Evolutionary conservation across 345 rosid species (phyloP), one percentile per base, ranked within the genome.

Genomic region (Arabidopsis thaliana): DNA sequence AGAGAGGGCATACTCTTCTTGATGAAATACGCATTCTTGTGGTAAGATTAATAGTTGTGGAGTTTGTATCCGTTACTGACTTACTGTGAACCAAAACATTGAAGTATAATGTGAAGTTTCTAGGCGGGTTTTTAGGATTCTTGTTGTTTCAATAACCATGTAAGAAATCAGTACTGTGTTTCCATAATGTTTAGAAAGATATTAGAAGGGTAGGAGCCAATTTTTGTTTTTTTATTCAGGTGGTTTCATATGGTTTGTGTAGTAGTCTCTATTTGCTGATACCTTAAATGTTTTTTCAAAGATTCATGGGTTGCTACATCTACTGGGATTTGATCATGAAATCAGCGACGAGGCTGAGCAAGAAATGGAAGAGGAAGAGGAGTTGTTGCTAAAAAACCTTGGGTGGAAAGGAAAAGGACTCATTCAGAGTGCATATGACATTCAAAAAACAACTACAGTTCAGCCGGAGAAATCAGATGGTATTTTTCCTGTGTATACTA

Each of bases 391-490:
- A 56, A 84, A 87, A 73, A 85, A 84, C 76, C 97, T 95, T 65
- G 96, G 93, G 32, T 92, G 99, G 99, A 89, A 84, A 73, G 99
- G 97, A 40, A 95, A 95, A 81, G 97, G 99, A 70, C 81, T 95
- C 40, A 92, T 95, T 82, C 89, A 86, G 69, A 85, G 97, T 80
- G 96, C 97, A 61, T 80, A 77, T 82, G 90, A 89, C 82, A 56
- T 78, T 48, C 82, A 87, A 65, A 67, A 55, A 65, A 33, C 34
- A 65, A 66, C 40, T 46, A 78, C 72, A 77, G 79, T 65, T 73
- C 79, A 64, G 63, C 70, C 40, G 32, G 93, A 85, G 71, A 80
- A 66, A 70, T 59, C 80, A 62, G 89, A 83, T 83, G 97, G 99
- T 95, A 89, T 86, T 53, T 44, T 75, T 70, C 62, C 37, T 13